phyloP scores from a whole-genome alignment of 208 protist species.

The Leishmania lainsoni region DNA sequence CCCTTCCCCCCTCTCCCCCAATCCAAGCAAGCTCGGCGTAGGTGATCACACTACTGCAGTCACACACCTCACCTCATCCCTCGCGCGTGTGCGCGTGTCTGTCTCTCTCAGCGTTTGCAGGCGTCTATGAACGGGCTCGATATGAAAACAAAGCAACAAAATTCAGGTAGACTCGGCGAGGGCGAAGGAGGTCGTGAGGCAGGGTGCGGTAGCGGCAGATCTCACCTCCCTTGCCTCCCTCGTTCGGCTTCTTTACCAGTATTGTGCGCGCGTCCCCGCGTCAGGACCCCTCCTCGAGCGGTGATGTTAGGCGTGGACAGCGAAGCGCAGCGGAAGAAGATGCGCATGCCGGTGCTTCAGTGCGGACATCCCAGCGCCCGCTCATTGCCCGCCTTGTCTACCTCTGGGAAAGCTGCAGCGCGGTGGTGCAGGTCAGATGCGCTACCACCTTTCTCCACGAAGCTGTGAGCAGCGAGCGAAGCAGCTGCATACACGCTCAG shows the following conservation, averaged over 20 bases:
- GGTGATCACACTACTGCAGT: neutral
- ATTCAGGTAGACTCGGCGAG: neutral
- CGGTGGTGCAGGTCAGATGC: neutral
- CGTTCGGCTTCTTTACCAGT: neutral
- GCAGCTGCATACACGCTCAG: neutral
- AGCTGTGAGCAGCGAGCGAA: neutral
- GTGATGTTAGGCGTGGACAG: neutral
- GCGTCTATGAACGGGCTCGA: neutral
- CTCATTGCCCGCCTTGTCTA: neutral
- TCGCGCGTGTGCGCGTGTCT: neutral
- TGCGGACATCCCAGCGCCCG: neutral
- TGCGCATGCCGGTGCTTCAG: neutral
- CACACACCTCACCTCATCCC: neutral
- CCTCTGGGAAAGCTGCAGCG: neutral
- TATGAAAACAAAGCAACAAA: constrained; percentile 9
- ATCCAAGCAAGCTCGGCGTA: neutral
- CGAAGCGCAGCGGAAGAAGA: neutral
- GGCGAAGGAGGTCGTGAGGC: neutral
- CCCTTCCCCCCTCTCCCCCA: neutral
- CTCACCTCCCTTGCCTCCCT: too few species aligned
- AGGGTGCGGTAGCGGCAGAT: neutral
- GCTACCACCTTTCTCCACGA: neutral
- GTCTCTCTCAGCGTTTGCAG: constrained; percentile 7
- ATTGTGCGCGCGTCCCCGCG: neutral
- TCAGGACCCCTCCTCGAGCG: neutral